Evolutionary conservation across 805 yeast species (phyloP).

Genomic region (Blastobotrys parvus): DNA sequence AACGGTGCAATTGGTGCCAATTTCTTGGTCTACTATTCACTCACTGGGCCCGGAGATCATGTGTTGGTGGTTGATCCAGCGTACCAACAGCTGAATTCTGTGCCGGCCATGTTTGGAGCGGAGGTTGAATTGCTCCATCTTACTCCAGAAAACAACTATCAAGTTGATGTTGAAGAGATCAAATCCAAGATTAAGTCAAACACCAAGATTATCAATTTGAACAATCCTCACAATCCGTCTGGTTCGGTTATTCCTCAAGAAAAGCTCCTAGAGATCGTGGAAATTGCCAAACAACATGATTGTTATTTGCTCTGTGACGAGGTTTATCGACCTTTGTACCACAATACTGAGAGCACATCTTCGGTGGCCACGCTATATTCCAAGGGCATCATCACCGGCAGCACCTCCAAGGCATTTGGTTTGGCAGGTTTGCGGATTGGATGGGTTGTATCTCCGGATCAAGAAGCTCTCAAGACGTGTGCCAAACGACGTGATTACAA

Average conservation of each 20-base stretch:
- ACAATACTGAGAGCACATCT: conserved; percentile 31
- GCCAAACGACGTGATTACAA: conserved; percentile 40
- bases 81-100: conserved; percentile 42
- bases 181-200: conserved; percentile 26
- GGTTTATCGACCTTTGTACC: conserved; percentile 46
- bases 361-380: conserved; percentile 37
- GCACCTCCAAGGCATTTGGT: conserved; percentile 47
- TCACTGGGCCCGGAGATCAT: conserved; percentile 39
- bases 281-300: conserved; percentile 29
- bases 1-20: conserved; percentile 53
- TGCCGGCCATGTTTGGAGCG: conserved; percentile 40
- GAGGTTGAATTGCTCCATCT: conserved; percentile 33
- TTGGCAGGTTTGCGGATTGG: conserved; percentile 48
- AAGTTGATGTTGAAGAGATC: conserved; percentile 33
- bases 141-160: conserved; percentile 28
- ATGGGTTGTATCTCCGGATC: conserved; percentile 39
- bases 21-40: conserved; percentile 37
- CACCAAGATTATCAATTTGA: conserved; percentile 38
- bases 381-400: conserved; percentile 39
- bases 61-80: conserved; percentile 42
- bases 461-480: conserved; percentile 26
- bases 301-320: conserved; percentile 41
- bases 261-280: conserved; percentile 30
- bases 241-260: conserved; percentile 36
- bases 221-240: conserved; percentile 43